These are phyloP conservation scores for Penium margaritaceum DNA, from an alignment of 139 green algal species.

Conservation along the genomic window DNA sequence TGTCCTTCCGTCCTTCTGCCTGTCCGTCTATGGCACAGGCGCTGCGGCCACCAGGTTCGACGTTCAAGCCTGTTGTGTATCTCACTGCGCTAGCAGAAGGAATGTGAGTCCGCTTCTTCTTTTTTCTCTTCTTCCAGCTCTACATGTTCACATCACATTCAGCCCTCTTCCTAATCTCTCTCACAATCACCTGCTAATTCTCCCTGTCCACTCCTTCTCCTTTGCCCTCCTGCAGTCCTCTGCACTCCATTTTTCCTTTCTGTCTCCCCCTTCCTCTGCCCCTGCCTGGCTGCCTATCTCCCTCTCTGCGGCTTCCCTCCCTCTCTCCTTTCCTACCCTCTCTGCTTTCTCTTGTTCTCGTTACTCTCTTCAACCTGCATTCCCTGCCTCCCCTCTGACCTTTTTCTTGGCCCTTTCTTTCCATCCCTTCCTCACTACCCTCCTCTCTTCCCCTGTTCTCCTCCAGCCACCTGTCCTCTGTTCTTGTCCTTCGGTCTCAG, in stretches of 20 bases:
- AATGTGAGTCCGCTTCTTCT: conserved; percentile 10
- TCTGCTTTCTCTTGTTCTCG: not conserved
- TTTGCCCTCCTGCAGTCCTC: not conserved
- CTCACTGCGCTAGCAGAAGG: conserved; percentile 47
- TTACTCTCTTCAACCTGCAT: too few species aligned
- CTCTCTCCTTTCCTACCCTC: not conserved
- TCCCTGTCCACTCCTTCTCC: not conserved
- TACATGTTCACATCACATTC: too few species aligned
- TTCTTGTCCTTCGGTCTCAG: too few species aligned
- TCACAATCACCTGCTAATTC: not conserved
- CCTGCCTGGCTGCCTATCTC: too few species aligned
- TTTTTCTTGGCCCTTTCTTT: too few species aligned
- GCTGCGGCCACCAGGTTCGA: conserved; percentile 27
- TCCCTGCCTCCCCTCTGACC: too few species aligned
- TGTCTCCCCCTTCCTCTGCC: not conserved
- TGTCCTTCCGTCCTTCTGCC: too few species aligned
- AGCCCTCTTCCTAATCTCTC: not conserved
- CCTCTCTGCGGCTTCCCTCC: too few species aligned
- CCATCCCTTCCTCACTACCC: too few species aligned
- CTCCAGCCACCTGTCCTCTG: too few species aligned
- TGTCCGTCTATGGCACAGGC: too few species aligned
- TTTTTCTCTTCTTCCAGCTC: not conserved
- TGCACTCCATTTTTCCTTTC: not conserved
- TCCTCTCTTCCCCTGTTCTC: too few species aligned
- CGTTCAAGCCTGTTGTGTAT: conserved; percentile 57